phyloP scores from a whole-genome alignment of 371 early-diverging fungal species.

The Mucor mucedo region DNA sequence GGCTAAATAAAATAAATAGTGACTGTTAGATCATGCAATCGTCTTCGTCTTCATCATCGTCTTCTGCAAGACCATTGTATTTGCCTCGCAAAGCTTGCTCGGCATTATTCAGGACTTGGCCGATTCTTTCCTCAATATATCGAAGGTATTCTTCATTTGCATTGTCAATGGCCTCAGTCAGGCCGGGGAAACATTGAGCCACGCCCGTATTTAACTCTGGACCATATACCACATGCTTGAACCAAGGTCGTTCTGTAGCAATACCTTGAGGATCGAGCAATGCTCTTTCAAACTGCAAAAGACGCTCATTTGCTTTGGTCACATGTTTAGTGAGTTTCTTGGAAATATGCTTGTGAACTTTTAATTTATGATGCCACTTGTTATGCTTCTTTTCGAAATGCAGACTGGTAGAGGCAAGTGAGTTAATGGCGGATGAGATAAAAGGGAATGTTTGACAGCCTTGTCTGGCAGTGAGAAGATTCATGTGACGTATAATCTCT shows the following conservation, averaged over 20 bases:
- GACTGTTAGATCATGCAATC: slow-evolving; percentile 6
- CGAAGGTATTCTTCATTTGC: background rate
- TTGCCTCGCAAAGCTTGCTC: slow-evolving; percentile 5
- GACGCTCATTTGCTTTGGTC: slow-evolving; percentile 39
- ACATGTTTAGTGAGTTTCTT: slow-evolving; percentile 1
- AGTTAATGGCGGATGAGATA: slow-evolving; percentile 5
- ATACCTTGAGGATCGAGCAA: slow-evolving; percentile 59
- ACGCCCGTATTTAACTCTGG: slow-evolving; percentile 56
- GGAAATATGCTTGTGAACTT: slow-evolving; percentile 22
- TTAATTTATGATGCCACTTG: background rate
- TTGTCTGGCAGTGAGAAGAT: background rate
- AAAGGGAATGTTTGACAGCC: slow-evolving; percentile 7
- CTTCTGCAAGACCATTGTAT: background rate
- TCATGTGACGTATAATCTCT: background rate
- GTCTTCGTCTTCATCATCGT: slow-evolving; percentile 2
- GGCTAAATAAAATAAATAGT: background rate
- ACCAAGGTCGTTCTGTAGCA: slow-evolving; percentile 46
- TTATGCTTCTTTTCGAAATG: slow-evolving; percentile 8
- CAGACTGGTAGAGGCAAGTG: background rate
- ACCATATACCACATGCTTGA: slow-evolving; percentile 60
- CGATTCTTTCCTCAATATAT: slow-evolving; percentile 11
- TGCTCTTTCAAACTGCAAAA: slow-evolving; percentile 53
- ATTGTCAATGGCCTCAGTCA: slow-evolving; percentile 34
- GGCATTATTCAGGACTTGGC: background rate
- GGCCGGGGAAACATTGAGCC: slow-evolving; percentile 50